Evolutionary conservation across 2,329 filamentous ascomycete genomes (phyloP), one percentile per base, ranked within the genome.

Genomic region (Talaromyces sp.): DNA sequence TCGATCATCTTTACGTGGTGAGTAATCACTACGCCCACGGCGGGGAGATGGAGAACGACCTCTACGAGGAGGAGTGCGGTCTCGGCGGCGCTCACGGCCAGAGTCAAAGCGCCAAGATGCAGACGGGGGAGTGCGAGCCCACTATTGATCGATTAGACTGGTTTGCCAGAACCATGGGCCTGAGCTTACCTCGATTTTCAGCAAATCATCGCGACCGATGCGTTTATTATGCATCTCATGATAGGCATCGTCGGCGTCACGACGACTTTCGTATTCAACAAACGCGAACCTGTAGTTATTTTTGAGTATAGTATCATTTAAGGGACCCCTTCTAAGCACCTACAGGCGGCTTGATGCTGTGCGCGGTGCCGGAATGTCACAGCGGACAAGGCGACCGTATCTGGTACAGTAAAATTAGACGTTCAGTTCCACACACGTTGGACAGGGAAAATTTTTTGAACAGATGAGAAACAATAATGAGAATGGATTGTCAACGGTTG

Each of bases 161-260:
- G 49, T 32, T 49, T 30, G 44, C n/a, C 32, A 32, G 44, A 53
- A n/a, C 4, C 13, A 47, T 61, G 54, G 11, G 25, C 13, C 22
- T 49, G 32, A 59, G 69, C 85, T 68, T 80, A 96, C 95, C 86
- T 99, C 95, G 68, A 99, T 98, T 82, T 99, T 99, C 80, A 99
- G 77, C 63, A 96, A 81, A 72, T 99, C 95, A 74, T 99, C 95
- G 65, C 93, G 89, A 55, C 92, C 93, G 70, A 99, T 92, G 68
- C 93, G 92, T 86, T 97, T 97, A 83, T 98, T 98, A 76, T 99
- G 95, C 95, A 99, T 99, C 81, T 99, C 95, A 77, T 99, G 92
- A 76, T 99, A 99, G 55, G 95, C 95, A 81, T 99, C 95, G 77
- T 99, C 95, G 66, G 95, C 93, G 83, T 99, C 95, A 70, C 95